Evolutionary conservation across 73 alveolate species (phyloP), one percentile per base, ranked within the genome.

Genomic region (Symbiodinium pilosum): DNA sequence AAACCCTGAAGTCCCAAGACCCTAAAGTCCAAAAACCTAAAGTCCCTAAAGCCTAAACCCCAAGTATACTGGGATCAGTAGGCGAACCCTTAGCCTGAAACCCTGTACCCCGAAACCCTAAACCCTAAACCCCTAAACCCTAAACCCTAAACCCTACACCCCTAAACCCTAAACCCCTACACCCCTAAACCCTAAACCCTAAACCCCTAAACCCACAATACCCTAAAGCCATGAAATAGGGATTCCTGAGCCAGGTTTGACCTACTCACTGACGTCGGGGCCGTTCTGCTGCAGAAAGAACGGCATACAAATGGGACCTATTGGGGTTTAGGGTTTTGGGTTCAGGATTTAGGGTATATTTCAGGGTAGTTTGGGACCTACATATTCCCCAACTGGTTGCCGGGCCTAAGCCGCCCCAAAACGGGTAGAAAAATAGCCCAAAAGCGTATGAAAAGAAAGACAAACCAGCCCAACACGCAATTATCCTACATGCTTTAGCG

Each of bases 221-320:
- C 75, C 36, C 75, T 20, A 3, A 56, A 56, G 68, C n/a, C n/a
- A n/a, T n/a, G n/a, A n/a, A n/a, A n/a, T n/a, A n/a, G n/a, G 59
- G 59, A 36, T 36, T 9, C 43, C 28, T 36, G 24, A 5, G 85
- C 85, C 85, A 91, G 97, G 97, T 93, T 93, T 42, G 98, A 93
- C 71, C 87, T 93, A 85, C 84, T 93, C 69, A 77, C 98, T 18
- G 98, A 93, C 83, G 98, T 93, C 14, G 99, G 95, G 5, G 83
- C 30, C 38, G 39, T n/a, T 4, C 12, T 9, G 81, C 81, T 64
- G 81, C 81, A 64, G n/a, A n/a, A n/a, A n/a, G n/a, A n/a, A n/a
- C n/a, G n/a, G n/a, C n/a, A n/a, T n/a, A n/a, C n/a, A n/a, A n/a
- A n/a, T n/a, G n/a, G n/a, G n/a, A 1, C 39, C 30, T 24, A 16